These are phyloP conservation scores for Melaleuca quinquenervia DNA, from an alignment of 345 rosid species.

Conservation along the genomic window DNA sequence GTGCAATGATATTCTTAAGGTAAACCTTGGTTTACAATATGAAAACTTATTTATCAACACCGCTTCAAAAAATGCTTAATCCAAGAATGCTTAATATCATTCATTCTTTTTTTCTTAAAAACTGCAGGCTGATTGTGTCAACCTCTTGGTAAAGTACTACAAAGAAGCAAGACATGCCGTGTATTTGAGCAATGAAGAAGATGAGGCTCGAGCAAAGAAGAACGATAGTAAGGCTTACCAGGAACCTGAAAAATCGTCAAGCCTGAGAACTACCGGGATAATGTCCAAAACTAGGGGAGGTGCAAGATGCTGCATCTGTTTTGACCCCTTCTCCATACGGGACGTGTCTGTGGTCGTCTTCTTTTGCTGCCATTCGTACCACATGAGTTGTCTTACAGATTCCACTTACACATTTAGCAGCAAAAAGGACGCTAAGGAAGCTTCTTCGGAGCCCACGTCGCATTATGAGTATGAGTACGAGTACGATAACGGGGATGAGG, in stretches of 20 bases:
- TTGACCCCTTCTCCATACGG: conserved; percentile 76
- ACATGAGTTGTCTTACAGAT: conserved; percentile 71
- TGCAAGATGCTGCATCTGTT: conserved; percentile 93
- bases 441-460: not conserved
- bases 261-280: conserved; percentile 47
- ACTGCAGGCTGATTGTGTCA: conserved; percentile 80
- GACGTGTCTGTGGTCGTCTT: conserved; percentile 63
- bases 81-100: not conserved
- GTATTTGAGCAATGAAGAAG: conserved; percentile 61
- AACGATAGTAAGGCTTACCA: conserved; percentile 34
- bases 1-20: conserved; percentile 96
- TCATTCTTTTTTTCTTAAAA: conserved; percentile 1
- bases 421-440: conserved; percentile 21
- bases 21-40: conserved; percentile 6
- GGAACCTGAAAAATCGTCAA: conserved; percentile 27
- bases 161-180: conserved; percentile 82
- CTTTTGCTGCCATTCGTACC: conserved; percentile 97
- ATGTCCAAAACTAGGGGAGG: conserved; percentile 86
- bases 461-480: conserved; percentile 22
- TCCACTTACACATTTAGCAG: conserved; percentile 42
- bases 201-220: conserved; percentile 43
- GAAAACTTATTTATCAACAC: not conserved
- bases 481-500: conserved; percentile 28
- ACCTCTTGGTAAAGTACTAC: conserved; percentile 80
- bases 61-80: not conserved